Evolutionary conservation across 2,329 filamentous ascomycete genomes (phyloP).

Genomic region (Pseudogymnoascus sp.): DNA sequence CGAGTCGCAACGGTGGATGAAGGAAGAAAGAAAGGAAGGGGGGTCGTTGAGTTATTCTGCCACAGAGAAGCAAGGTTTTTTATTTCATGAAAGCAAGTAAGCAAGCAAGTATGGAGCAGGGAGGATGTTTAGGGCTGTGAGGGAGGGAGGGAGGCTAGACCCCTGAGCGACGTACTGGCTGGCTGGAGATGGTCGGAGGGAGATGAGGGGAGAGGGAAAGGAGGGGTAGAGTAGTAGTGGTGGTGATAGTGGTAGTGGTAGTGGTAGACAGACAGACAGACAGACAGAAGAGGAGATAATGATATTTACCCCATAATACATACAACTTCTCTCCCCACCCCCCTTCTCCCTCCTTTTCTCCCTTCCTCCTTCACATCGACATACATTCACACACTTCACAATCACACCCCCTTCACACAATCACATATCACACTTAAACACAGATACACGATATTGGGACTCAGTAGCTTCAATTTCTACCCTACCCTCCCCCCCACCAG

Average conservation of each 20-base stretch:
- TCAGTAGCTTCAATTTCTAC: not conserved
- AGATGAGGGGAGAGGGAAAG: not conserved
- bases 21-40: not conserved
- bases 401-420: not conserved
- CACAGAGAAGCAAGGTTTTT: not conserved
- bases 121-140: not conserved
- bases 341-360: no score
- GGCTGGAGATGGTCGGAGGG: no score
- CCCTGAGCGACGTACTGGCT: not conserved
- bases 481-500: not conserved
- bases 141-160: not conserved
- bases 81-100: not conserved
- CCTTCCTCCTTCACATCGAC: no score
- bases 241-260: not conserved
- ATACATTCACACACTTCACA: not conserved
- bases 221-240: not conserved
- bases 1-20: no score
- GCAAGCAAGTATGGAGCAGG: no score
- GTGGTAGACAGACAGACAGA: not conserved
- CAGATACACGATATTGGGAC: not conserved
- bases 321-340: no score
- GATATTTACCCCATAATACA: not conserved
- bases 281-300: not conserved
- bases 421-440: not conserved
- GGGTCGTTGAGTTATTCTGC: not conserved